phyloP scores from a whole-genome alignment of 2,329 filamentous ascomycete species.

The Exophiala aquamarina region DNA sequence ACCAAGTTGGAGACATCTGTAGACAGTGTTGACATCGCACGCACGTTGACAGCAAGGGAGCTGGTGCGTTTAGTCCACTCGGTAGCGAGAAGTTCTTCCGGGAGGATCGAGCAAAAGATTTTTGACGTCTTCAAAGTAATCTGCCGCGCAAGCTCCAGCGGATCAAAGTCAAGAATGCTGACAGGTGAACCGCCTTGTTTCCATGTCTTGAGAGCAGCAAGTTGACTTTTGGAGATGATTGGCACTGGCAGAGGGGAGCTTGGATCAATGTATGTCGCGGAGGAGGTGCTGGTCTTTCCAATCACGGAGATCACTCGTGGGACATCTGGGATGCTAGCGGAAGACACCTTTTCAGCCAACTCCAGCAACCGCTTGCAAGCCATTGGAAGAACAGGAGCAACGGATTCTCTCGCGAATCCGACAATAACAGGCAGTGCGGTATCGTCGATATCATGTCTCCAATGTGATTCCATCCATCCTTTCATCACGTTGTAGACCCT shows the following conservation, averaged over 20 bases:
- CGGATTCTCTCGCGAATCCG: conserved; percentile 73
- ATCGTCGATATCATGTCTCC: conserved; percentile 78
- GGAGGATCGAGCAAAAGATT: conserved; percentile 87
- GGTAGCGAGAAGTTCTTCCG: conserved; percentile 85
- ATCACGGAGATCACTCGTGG: conserved; percentile 82
- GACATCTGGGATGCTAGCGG: conserved; percentile 71
- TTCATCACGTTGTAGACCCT: conserved; percentile 97
- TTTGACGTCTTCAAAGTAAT: conserved; percentile 88
- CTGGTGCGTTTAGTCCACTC: conserved; percentile 92
- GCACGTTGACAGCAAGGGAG: conserved; percentile 80
- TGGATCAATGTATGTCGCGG: conserved; percentile 67
- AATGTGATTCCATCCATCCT: conserved; percentile 94
- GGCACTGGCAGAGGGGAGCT: conserved; percentile 71
- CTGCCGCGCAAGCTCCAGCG: conserved; percentile 86
- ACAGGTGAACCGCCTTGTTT: conserved; percentile 69
- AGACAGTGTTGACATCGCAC: conserved; percentile 88
- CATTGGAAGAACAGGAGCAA: conserved; percentile 68
- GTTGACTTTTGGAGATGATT: conserved; percentile 72
- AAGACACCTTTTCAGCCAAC: conserved; percentile 74
- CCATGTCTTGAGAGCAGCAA: conserved; percentile 70
- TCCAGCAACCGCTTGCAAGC: conserved; percentile 80
- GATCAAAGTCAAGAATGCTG: conserved; percentile 85
- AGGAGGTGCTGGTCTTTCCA: conserved; percentile 79
- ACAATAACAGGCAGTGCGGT: conserved; percentile 74
- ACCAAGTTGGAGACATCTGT: conserved; percentile 92